Conservation (phyloP, 2,329 filamentous ascomycete genomes). For the Delphinella strobiligena region DNA sequence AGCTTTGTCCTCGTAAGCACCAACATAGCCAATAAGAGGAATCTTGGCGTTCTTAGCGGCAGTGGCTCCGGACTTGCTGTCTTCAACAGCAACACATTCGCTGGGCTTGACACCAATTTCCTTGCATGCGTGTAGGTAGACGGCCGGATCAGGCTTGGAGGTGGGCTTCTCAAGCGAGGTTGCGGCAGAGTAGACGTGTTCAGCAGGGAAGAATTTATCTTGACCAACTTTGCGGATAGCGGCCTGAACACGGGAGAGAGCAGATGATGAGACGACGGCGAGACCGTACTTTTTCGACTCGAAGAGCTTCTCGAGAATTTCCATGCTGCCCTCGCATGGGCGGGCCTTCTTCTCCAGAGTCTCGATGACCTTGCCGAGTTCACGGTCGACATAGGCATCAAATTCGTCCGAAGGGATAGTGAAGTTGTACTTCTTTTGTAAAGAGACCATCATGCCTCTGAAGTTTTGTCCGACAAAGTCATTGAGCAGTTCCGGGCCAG, state of each 20-base stretch:
- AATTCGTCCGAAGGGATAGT: conserved; percentile 55
- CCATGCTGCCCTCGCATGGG: conserved; percentile 11
- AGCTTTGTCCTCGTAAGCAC: conserved; percentile 63
- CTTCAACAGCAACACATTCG: conserved; percentile 73
- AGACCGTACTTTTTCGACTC: conserved; percentile 43
- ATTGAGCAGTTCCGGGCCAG: conserved; percentile 62
- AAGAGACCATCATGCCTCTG: conserved; percentile 72
- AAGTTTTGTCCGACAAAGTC: conserved; percentile 94
- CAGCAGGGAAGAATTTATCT: conserved; percentile 64
- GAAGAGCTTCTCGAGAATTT: conserved; percentile 52
- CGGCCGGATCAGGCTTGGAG: conserved; percentile 80
- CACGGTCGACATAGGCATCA: conserved; percentile 59
- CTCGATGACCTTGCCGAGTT: conserved; percentile 73
- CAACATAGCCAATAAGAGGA: conserved; percentile 73
- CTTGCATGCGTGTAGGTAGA: conserved; percentile 71
- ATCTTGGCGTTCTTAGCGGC: conserved; percentile 69
- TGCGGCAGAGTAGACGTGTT: conserved; percentile 71
- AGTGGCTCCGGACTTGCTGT: conserved; percentile 74
- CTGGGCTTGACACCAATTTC: conserved; percentile 56
- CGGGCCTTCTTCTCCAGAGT: conserved; percentile 54
- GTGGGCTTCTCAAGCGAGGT: conserved; percentile 68
- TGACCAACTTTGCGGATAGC: conserved; percentile 69
- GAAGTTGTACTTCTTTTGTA: conserved; percentile 68
- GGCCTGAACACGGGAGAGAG: conserved; percentile 64
- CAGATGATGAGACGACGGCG: conserved; percentile 71